Evolutionary conservation across 2,329 filamentous ascomycete genomes (phyloP).

Genomic region (Sporothrix humicola): DNA sequence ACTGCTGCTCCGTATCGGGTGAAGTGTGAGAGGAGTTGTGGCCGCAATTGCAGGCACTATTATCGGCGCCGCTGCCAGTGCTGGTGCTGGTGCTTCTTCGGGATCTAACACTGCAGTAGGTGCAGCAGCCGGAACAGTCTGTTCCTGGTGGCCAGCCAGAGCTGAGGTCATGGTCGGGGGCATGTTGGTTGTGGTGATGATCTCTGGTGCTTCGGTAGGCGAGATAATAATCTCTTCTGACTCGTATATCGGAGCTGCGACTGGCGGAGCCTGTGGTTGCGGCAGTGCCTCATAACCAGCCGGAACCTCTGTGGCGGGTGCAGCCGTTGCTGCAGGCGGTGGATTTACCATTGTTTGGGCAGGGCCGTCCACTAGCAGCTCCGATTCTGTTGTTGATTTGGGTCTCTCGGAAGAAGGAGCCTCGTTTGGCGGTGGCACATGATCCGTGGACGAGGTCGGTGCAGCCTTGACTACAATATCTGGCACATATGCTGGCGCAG

Average conservation of each 20-base stretch:
- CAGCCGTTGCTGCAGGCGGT: background rate
- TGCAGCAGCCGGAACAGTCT: too few species aligned
- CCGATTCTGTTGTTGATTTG: background rate
- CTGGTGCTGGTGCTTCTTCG: background rate
- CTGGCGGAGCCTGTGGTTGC: slow-evolving; percentile 24
- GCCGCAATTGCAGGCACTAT: background rate
- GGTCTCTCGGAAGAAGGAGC: background rate
- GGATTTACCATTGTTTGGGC: background rate
- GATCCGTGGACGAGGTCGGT: background rate
- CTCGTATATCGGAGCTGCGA: slow-evolving; percentile 10
- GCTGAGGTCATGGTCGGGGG: slow-evolving; percentile 35
- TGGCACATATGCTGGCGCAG: background rate
- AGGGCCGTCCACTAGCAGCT: background rate
- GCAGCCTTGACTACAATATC: background rate
- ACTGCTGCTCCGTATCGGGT: slow-evolving; percentile 28
- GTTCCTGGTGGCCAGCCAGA: background rate
- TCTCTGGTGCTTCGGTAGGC: background rate
- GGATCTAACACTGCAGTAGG: background rate
- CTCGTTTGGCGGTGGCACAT: background rate
- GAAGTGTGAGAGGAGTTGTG: background rate
- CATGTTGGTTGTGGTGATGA: slow-evolving; percentile 20
- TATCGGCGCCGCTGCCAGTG: background rate
- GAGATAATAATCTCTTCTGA: slow-evolving; percentile 30
- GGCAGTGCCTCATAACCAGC: background rate
- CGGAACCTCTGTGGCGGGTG: background rate